Evolutionary conservation across 2,329 filamentous ascomycete genomes (phyloP), one percentile per base, ranked within the genome.

Genomic region (Amauroascus verrucosus): DNA sequence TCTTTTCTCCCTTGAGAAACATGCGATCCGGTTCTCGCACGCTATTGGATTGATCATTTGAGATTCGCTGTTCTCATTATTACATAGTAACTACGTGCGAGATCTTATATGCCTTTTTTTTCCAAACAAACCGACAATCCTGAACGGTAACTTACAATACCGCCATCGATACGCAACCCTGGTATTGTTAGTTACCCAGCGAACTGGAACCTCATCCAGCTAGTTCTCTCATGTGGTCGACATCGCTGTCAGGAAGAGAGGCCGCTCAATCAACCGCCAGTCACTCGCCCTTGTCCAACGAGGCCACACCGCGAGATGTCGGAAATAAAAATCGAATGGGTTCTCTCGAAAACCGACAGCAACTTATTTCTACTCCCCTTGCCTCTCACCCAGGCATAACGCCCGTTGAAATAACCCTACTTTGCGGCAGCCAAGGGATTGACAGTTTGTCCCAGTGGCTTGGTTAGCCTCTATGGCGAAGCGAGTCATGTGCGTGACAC

Each of bases 401-500:
- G n/a, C n/a, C n/a, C n/a, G n/a, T n/a, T n/a, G n/a, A n/a, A n/a
- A n/a, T n/a, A n/a, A n/a, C n/a, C n/a, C n/a, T n/a, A n/a, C n/a
- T 30, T 30, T 30, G 26, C 26, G 4, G 9, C 9, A 4, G 4
- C 26, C 26, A 30, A 30, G 26, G 26, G 9, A 5, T 30, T 30
- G 41, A 41, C 2, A 38, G 28, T 7, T 16, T 18, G 18, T 32
- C 48, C 37, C 48, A 8, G 24, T n/a, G 40, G 37, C 48, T 35
- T 51, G 37, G 48, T 33, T 44, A 24, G 41, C 41, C 41, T 28
- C 24, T 37, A 44, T 35, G 41, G 37, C 28, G 16, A 51, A 51
- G 37, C 28, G 40, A 51, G 48, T 51, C 48, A 51, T 51, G 48
- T 51, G 48, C 48, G 35, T 43, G 40, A 51, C 48, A 51, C 48